Conservation (phyloP, 495 filamentous ascomycete genomes). For the Aspergillus bridgeri region DNA sequence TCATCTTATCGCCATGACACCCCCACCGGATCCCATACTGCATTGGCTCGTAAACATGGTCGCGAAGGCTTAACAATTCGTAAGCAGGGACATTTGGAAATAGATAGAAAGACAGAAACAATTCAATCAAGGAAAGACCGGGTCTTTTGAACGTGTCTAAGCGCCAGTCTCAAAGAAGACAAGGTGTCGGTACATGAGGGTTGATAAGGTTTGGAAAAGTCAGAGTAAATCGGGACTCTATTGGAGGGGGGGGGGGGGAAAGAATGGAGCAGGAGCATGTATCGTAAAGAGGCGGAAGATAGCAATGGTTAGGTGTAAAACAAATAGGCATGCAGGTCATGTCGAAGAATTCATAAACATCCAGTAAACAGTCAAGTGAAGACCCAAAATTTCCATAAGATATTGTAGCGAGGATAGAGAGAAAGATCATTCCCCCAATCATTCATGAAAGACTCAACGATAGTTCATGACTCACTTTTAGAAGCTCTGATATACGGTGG, state of each 20-base stretch:
- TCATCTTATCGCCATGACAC: conserved; percentile 10
- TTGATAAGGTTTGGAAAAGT: no score
- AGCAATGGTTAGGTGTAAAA: not conserved
- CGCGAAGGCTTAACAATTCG: no score
- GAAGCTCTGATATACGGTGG: no score
- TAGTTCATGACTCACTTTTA: no score
- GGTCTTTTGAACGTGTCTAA: conserved; percentile 6
- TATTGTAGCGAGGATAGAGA: no score
- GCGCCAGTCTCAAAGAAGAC: no score
- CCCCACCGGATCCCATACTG: conserved; percentile 10
- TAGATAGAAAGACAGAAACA: no score
- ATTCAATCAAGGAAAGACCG: no score
- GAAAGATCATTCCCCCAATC: no score
- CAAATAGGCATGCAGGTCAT: conserved; percentile 11
- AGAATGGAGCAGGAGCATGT: conserved; percentile 1
- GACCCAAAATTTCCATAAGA: conserved; percentile 10
- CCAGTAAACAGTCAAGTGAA: conserved; percentile 15
- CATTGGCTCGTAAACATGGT: conserved; percentile 9
- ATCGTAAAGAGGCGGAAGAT: not conserved
- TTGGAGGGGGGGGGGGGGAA: not conserved
- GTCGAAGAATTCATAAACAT: conserved; percentile 23
- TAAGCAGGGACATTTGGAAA: no score
- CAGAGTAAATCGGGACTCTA: conserved; percentile 12
- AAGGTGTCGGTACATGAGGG: no score
- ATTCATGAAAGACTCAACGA: not conserved